phyloP scores from a whole-genome alignment of 345 rosid species.

The Nasturtium officinale region DNA sequence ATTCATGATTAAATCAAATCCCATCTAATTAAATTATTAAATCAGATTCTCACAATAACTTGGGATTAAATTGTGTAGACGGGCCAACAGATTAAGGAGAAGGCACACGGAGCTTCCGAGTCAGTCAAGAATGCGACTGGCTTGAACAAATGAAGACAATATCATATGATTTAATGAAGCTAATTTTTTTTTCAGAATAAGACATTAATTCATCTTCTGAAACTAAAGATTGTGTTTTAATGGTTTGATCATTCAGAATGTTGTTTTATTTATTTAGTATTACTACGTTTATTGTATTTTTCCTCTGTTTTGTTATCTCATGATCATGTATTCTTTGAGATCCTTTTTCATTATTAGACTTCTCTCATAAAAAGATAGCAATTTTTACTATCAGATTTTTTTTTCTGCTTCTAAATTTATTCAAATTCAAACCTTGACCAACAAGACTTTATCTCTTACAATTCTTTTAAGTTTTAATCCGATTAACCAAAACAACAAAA shows the following conservation, averaged over 20 bases:
- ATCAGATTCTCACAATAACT: background rate
- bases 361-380: background rate
- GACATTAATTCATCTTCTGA: background rate
- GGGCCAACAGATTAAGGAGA: slow-evolving; percentile 58
- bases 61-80: slow-evolving; percentile 44
- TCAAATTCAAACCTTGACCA: too few species aligned
- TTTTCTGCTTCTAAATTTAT: too few species aligned
- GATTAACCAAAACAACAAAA: too few species aligned
- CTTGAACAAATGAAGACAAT: slow-evolving; percentile 48
- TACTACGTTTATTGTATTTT: background rate
- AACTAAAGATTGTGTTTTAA: background rate
- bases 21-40: background rate
- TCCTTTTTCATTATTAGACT: background rate
- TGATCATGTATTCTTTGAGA: slow-evolving; percentile 1
- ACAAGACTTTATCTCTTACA: too few species aligned
- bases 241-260: slow-evolving; percentile 18
- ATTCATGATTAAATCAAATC: background rate
- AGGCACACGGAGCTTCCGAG: slow-evolving; percentile 65
- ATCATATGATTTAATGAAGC: background rate
- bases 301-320: slow-evolving; percentile 1
- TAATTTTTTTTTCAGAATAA: slow-evolving; percentile 6
- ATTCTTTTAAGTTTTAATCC: too few species aligned
- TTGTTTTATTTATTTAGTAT: background rate
- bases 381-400: too few species aligned
- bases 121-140: slow-evolving; percentile 66